These are phyloP conservation scores for Cucurbita moschata DNA, from an alignment of 306 rosid genomes.

Conservation along the genomic window DNA sequence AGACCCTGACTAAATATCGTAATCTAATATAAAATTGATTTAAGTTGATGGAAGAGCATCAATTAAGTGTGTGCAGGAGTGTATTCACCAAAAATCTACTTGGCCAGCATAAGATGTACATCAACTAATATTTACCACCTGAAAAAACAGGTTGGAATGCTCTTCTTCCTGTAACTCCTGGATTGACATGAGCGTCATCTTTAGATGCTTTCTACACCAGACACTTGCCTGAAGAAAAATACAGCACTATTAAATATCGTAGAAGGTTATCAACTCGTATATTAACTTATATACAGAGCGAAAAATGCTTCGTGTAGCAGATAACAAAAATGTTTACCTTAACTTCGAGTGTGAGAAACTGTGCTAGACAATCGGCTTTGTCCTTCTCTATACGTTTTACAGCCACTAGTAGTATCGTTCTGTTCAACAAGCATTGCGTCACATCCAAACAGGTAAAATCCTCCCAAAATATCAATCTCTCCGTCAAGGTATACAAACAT, in stretches of 20 bases:
- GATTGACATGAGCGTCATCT: slow-evolving; percentile 69
- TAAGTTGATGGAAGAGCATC: neutral
- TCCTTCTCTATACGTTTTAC: slow-evolving; percentile 28
- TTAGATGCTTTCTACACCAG: slow-evolving; percentile 79
- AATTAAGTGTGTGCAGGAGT: too few relatives aligned
- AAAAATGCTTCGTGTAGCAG: neutral
- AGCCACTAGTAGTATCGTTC: slow-evolving; percentile 42
- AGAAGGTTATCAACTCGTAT: neutral
- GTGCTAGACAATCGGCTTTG: slow-evolving; percentile 27
- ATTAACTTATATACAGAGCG: neutral
- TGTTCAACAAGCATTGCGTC: slow-evolving; percentile 68
- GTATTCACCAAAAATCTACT: neutral
- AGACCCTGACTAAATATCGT: neutral
- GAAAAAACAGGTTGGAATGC: slow-evolving; percentile 51
- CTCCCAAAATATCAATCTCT: slow-evolving; percentile 74
- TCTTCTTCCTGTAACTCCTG: slow-evolving; percentile 81
- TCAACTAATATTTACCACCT: slow-evolving; percentile 26
- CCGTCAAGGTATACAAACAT: slow-evolving; percentile 38
- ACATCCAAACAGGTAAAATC: slow-evolving; percentile 80
- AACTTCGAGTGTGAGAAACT: slow-evolving; percentile 51
- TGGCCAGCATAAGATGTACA: neutral
- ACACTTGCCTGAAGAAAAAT: slow-evolving; percentile 40
- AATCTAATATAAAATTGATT: neutral
- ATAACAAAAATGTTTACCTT: slow-evolving; percentile 29
- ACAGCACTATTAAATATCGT: neutral